Evolutionary conservation across 352 stramenopile species (phyloP), one percentile per base, ranked within the genome.

Genomic region (Phytopythium mirpurense): DNA sequence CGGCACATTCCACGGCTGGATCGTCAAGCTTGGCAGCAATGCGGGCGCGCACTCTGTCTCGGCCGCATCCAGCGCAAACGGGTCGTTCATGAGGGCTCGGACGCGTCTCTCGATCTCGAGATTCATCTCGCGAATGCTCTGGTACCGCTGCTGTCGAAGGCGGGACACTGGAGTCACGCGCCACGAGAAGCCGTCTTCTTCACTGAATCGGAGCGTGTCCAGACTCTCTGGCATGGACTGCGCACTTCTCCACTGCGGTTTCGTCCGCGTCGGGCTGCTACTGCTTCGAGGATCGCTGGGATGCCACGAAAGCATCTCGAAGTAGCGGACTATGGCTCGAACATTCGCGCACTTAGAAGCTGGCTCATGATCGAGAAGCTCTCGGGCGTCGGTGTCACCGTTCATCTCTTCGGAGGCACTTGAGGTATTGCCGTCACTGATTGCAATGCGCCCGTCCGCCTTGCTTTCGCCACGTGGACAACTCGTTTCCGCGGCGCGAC

Each of bases 41-140:
- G 8, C 43, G 24, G 43, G 26, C 15, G 11, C 9, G 16, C 2
- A 34, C 2, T 18, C 3, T 0, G 43, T 2, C 43, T 50, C 43
- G 16, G 19, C 9, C 2, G 24, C 43, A 5, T 36, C 26, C n/a
- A 9, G 16, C 16, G n/a, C 26, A 4, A 26, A 0, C 3, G 8
- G 16, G 43, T 23, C n/a, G 16, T 36, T 50, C 43, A 37, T 36
- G 18, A 50, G 43, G 9, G 15, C 43, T 50, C 43, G 43, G 7
- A 50, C 18, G 18, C 43, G 43, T 1, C 43, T 24, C 4, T 37
- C 26, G 16, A 50, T 23, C 14, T 37, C 43, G 11, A 18, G 8
- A 24, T 50, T 50, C 26, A 23, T 26, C 15, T 50, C 27, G 26
- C 43, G 43, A 26, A 50, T 50, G 16, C 18, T 15, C 26, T 50